A percentile compares a stretch with the other conserved stretches of the same genome.
Conservation (phyloP, 768 basidiomycete species). For the Cantharellus anzutake region DNA sequence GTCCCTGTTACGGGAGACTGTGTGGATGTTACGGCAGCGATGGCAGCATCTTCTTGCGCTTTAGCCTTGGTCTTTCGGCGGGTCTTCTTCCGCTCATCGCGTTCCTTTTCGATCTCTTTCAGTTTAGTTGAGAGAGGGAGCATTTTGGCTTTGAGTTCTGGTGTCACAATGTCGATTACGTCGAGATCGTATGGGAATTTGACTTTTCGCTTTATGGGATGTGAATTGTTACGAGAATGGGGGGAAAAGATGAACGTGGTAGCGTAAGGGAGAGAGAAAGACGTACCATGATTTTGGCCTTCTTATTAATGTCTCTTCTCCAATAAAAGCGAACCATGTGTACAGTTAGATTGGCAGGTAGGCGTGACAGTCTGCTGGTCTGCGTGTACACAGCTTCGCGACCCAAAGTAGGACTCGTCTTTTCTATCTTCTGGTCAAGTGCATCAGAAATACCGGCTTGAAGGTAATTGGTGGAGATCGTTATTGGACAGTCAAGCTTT, state of each 20-base stretch:
- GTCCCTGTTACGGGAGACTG: not conserved
- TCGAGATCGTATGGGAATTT: slow-evolving; percentile 86
- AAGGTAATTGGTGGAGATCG: slow-evolving; percentile 74
- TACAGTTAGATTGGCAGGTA: slow-evolving; percentile 71
- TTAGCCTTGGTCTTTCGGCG: slow-evolving; percentile 48
- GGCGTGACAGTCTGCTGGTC: slow-evolving; percentile 58
- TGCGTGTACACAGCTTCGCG: slow-evolving; percentile 70
- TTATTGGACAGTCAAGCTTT: slow-evolving; percentile 89
- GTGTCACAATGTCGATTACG: slow-evolving; percentile 59
- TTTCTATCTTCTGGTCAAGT: slow-evolving; percentile 72
- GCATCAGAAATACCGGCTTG: slow-evolving; percentile 65
- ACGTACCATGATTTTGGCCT: slow-evolving; percentile 88
- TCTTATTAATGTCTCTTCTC: slow-evolving; percentile 76
- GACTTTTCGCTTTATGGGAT: slow-evolving; percentile 47
- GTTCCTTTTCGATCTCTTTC: slow-evolving; percentile 67
- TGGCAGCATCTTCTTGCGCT: slow-evolving; percentile 19
- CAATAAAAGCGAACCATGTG: slow-evolving; percentile 97
- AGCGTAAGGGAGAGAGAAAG: not conserved
- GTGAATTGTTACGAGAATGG: not conserved
- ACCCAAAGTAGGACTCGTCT: slow-evolving; percentile 59
- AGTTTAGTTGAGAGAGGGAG: slow-evolving; percentile 50
- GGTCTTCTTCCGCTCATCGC: slow-evolving; percentile 64
- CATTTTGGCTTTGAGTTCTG: slow-evolving; percentile 56
- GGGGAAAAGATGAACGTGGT: not conserved
- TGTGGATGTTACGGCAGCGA: not conserved